phyloP scores from a whole-genome alignment of 75 land plant genomes.

The Larix kaempferi region DNA sequence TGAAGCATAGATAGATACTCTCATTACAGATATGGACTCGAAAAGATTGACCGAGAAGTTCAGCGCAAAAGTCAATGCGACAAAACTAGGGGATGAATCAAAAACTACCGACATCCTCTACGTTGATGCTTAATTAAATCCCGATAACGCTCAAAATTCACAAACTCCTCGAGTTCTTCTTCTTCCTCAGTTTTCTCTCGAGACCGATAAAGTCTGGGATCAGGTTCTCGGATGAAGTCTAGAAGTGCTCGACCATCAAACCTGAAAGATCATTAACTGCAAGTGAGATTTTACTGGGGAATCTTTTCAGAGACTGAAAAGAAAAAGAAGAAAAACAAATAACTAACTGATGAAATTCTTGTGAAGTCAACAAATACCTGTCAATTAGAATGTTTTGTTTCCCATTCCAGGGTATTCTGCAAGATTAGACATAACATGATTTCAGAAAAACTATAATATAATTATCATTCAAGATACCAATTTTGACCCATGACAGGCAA shows the following conservation, averaged over 20 bases:
- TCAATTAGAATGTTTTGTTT: constrained; percentile 88
- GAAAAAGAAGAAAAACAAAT: neutral
- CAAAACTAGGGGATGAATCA: constrained; percentile 15
- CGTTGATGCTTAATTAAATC: constrained; percentile 99
- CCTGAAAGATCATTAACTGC: constrained; percentile 29
- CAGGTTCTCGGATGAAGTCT: constrained; percentile 87
- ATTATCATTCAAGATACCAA: neutral
- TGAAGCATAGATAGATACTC: constrained; percentile 10
- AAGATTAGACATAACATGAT: constrained; percentile 2
- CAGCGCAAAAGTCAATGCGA: constrained; percentile 17
- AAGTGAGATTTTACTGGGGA: neutral
- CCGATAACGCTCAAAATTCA: constrained; percentile 99
- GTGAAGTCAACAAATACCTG: constrained; percentile 32
- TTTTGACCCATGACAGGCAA: neutral
- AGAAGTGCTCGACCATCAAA: constrained; percentile 99
- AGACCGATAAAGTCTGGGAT: constrained; percentile 24
- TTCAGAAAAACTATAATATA: neutral
- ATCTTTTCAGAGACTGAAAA: neutral
- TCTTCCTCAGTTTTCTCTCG: constrained; percentile 94
- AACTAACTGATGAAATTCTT: neutral
- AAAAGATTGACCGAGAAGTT: constrained; percentile 14
- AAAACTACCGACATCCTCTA: constrained; percentile 98
- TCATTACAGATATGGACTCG: constrained; percentile 1
- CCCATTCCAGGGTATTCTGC: constrained; percentile 99
- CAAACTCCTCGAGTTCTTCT: constrained; percentile 98